Evolutionary conservation across 1,139 yeast species (phyloP), one percentile per base, ranked within the genome.

Genomic region (Yamadazyma taylorii): DNA sequence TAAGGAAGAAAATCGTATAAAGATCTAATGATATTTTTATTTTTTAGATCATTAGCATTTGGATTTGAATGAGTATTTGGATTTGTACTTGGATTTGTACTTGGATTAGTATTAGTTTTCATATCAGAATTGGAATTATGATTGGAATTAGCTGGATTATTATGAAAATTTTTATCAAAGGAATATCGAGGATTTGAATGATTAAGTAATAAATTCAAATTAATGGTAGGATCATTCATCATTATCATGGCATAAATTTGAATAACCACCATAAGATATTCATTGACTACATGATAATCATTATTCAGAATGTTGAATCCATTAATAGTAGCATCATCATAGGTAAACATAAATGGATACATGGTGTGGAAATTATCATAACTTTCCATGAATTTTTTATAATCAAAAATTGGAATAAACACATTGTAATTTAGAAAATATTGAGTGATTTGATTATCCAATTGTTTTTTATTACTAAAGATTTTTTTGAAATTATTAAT

Each of bases 371-470:
- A 75, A 3, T 73, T 76, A 39, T 78, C 77, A 46, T 80, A 80
- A 36, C 71, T 68, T 47, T 71, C 74, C 72, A 78, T 79, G 49
- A 80, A 79, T 30, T 66, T 58, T 34, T 69, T 72, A 47, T 75
- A 79, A 51, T 79, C 84, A 43, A 80, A 69, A n/a, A 80, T 75
- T 9, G 85, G 85, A 21, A 80, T 70, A 43, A 79, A 66, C 15
- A 72, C 67, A 53, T 80, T 80, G 51, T 77, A 73, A 47, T 78
- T 74, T 38, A 78, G 63, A 49, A 80, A 80, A 50, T 67, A 80
- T 35, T 76, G 71, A 44, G 67, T 61, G 24, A 80, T 67, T 38
- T 78, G 73, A 38, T 69, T 65, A 48, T 80, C 85, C 43, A 79
- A 52, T 41, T 74, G 77, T 35, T 63, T 65, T 42, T 70, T 72